A percentile compares a stretch with the other conserved stretches of the same genome.
Conservation (phyloP, 2,329 filamentous ascomycete genomes). For the Fusarium hostae region DNA sequence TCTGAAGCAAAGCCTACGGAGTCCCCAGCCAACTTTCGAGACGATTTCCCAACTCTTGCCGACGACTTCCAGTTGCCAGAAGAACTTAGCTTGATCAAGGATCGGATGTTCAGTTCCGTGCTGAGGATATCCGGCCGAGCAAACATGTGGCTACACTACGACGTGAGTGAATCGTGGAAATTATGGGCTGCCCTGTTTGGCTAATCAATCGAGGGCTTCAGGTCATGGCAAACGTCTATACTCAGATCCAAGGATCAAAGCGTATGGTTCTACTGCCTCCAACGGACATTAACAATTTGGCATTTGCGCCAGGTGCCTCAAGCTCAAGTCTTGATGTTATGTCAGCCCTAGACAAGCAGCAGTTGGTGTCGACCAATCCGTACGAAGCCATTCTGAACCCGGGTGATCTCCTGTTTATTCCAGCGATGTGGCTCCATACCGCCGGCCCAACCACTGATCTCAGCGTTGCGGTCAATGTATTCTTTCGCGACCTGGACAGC, state of each 20-base stretch:
- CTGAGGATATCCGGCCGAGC: conserved; percentile 82
- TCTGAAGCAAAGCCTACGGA: conserved; percentile 76
- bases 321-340: conserved; percentile 84
- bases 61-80: conserved; percentile 76
- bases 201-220: conserved; percentile 46
- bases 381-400: conserved; percentile 73
- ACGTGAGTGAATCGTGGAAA: conserved; percentile 61
- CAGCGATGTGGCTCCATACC: conserved; percentile 86
- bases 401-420: conserved; percentile 84
- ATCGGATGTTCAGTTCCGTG: conserved; percentile 81
- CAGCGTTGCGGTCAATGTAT: conserved; percentile 88
- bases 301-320: conserved; percentile 80
- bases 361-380: conserved; percentile 65
- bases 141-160: conserved; percentile 91
- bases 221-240: conserved; percentile 89
- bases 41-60: conserved; percentile 77
- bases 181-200: neutral
- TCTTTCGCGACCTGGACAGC: conserved; percentile 77
- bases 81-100: conserved; percentile 65
- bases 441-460: conserved; percentile 67
- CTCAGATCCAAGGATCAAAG: conserved; percentile 80
- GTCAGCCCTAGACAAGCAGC: conserved; percentile 54
- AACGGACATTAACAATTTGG: conserved; percentile 74
- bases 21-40: conserved; percentile 73
- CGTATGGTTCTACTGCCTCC: conserved; percentile 82